A percentile compares a stretch with the other conserved stretches of the same genome.
phyloP scores from a whole-genome alignment of 2,329 filamentous ascomycete species.

The Colletotrichum trifolii region DNA sequence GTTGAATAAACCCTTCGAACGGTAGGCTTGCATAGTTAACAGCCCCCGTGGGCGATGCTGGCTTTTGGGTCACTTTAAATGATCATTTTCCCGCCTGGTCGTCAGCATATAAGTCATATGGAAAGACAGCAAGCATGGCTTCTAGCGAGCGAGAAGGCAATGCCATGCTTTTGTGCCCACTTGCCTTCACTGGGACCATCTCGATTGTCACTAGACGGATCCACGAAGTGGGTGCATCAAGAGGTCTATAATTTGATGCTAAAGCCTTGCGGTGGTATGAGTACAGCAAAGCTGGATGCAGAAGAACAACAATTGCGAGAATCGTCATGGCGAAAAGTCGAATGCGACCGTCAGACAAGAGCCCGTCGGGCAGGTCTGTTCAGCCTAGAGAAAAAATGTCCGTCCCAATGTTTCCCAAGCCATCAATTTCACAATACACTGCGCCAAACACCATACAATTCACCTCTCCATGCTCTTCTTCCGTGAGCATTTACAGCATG shows the following conservation, averaged over 20 bases:
- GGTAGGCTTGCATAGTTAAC: too few relatives aligned
- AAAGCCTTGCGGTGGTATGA: not conserved
- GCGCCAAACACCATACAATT: not conserved
- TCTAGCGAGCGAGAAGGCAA: too few relatives aligned
- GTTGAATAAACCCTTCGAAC: too few relatives aligned
- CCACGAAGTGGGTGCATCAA: not conserved
- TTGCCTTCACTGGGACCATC: too few relatives aligned
- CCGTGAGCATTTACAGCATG: not conserved
- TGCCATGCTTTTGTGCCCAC: too few relatives aligned
- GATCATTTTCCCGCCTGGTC: too few relatives aligned
- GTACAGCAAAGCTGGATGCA: not conserved
- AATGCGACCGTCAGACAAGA: not conserved
- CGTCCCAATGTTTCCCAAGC: not conserved
- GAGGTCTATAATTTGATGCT: conserved; percentile 2
- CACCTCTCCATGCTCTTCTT: not conserved
- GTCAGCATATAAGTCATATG: too few relatives aligned
- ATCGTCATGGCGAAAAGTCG: not conserved
- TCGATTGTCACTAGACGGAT: too few relatives aligned
- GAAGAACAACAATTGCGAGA: not conserved
- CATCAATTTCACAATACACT: not conserved
- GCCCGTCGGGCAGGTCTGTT: too few relatives aligned
- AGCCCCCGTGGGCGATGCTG: too few relatives aligned
- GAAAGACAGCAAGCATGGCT: too few relatives aligned
- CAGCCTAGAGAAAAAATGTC: not conserved
- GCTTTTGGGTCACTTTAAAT: too few relatives aligned